These are phyloP conservation scores for Xylaria longipes DNA, from an alignment of 495 filamentous ascomycete species.

Conservation along the genomic window DNA sequence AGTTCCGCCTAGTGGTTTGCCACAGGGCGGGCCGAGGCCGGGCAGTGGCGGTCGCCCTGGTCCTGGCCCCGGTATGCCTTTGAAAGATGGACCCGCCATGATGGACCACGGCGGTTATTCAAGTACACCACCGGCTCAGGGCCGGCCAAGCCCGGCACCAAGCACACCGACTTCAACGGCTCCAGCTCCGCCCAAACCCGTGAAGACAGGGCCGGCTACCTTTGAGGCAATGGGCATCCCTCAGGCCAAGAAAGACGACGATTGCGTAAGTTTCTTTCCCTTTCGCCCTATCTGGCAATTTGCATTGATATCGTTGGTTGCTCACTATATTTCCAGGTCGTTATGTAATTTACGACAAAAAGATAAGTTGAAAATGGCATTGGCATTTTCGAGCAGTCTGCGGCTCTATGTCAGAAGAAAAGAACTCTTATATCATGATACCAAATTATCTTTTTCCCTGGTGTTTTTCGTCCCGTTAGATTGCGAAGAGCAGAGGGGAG, in stretches of 20 bases:
- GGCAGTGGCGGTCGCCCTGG: conserved; percentile 18
- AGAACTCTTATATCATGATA: conserved; percentile 12
- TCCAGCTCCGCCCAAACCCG: conserved; percentile 53
- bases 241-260: conserved; percentile 74
- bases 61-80: conserved; percentile 24
- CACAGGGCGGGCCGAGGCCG: conserved; percentile 35
- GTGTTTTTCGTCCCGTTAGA: neutral
- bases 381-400: conserved; percentile 13
- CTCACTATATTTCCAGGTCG: conserved; percentile 14
- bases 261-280: conserved; percentile 76
- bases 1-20: conserved; percentile 35
- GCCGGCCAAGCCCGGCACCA: conserved; percentile 41
- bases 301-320: neutral
- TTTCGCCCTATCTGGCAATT: neutral
- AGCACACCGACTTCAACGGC: conserved; percentile 34
- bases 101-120: conserved; percentile 35
- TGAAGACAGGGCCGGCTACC: conserved; percentile 87
- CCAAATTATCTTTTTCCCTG: neutral
- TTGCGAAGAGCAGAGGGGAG: neutral
- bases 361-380: neutral
- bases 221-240: conserved; percentile 99
- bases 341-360: conserved; percentile 18
- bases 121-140: conserved; percentile 46
- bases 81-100: conserved; percentile 34
- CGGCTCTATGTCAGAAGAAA: neutral